Evolutionary conservation across 2,329 filamentous ascomycete genomes (phyloP), one percentile per base, ranked within the genome.

Genomic region (Chalara sp.): DNA sequence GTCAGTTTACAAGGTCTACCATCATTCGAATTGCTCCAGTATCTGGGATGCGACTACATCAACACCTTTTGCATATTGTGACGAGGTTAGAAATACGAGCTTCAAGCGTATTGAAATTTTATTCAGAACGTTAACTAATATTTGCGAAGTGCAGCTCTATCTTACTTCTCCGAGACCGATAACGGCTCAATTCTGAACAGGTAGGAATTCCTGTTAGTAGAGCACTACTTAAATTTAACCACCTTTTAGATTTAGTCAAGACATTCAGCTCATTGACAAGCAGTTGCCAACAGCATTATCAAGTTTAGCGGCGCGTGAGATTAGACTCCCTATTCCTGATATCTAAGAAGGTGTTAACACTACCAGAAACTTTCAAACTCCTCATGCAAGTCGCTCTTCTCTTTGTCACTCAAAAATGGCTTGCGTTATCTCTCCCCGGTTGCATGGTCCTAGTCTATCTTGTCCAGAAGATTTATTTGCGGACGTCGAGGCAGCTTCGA

Each of bases 401-500:
- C 37, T 71, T 70, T 57, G 49, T 72, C 53, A 55, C 72, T 55
- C 54, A 75, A 1, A 68, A 67, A 53, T 79, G 72, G 48, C 66
- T 79, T 0, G 71, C 72, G 0, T 68, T 76, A 28, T 67, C 69
- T 0, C 77, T 81, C 51, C 79, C 79, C 0, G 63, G 77, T 3
- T 58, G 82, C 4, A 55, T 73, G 8, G 62, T 58, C 0, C 53
- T 74, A 1, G 53, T 83, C 1, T 83, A 74, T 50, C 52, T 68
- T 2, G 63, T 83, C 0, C 80, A 83, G 54, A 75, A 70, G 48
- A 72, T 80, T 46, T 84, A 84, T 56, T 69, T 84, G 2, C 70
- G 76, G 0, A 84, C 80, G 0, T 83, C 79, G 1, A 68, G 80
- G 0, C 81, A 84, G 60, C 62, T 85, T 6, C 72, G 81, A 46